Conservation (phyloP, 805 yeast genomes). For the Wickerhamomyces rabaulensis region DNA sequence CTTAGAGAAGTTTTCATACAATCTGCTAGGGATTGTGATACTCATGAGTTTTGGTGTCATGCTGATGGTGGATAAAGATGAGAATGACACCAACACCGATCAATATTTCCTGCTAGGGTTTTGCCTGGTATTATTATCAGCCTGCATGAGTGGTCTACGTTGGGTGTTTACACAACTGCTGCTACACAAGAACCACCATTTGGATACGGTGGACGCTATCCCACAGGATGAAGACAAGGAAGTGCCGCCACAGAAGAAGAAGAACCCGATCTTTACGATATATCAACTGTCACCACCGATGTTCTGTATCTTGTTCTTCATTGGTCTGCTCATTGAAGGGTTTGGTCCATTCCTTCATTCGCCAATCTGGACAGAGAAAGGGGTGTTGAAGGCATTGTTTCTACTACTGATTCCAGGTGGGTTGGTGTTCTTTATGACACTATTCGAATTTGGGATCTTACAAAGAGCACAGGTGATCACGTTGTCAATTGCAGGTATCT, state of each 20-base stretch:
- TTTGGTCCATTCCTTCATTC: constrained; percentile 45
- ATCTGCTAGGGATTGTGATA: constrained; percentile 61
- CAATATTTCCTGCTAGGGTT: constrained; percentile 49
- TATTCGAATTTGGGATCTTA: constrained; percentile 79
- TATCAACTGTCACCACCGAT: constrained; percentile 81
- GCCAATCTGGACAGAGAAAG: constrained; percentile 61
- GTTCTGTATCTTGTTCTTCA: constrained; percentile 53
- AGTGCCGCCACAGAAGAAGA: constrained; percentile 19
- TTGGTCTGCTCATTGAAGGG: constrained; percentile 72
- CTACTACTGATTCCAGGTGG: constrained; percentile 77
- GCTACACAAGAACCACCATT: constrained; percentile 51
- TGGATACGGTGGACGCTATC: background rate
- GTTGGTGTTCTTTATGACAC: constrained; percentile 83
- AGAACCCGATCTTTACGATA: constrained; percentile 80
- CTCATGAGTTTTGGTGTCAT: constrained; percentile 82
- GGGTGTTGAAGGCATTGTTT: constrained; percentile 47
- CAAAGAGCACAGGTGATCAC: constrained; percentile 82
- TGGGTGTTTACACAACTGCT: constrained; percentile 94
- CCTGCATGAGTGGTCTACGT: constrained; percentile 81
- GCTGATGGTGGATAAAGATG: constrained; percentile 69
- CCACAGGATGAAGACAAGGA: background rate
- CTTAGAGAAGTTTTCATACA: constrained; percentile 68
- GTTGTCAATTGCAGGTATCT: constrained; percentile 84
- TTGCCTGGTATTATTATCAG: constrained; percentile 66
- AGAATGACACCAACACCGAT: constrained; percentile 17